Percentiles rank a stretch among this genome's conserved stretches.
These are phyloP conservation scores for Wickerhamomyces subpelliculosus DNA, from an alignment of 805 yeast genomes.

Conservation along the genomic window DNA sequence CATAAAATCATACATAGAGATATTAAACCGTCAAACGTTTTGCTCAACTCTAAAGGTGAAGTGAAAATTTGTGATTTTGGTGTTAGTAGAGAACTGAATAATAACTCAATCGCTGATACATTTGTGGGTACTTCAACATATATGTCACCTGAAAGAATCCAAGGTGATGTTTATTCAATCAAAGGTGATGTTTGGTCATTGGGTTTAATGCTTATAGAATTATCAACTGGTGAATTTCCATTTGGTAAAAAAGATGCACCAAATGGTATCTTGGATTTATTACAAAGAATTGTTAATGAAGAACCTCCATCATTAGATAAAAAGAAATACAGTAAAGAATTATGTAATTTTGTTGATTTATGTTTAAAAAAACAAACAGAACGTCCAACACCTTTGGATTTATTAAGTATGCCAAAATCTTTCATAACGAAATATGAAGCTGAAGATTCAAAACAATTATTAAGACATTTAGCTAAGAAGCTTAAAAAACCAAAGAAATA, in stretches of 20 bases:
- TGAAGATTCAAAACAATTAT: conserved; percentile 26
- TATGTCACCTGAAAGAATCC: conserved; percentile 97
- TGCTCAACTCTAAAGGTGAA: conserved; percentile 79
- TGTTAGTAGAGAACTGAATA: conserved; percentile 83
- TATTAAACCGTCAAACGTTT: conserved; percentile 90
- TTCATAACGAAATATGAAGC: conserved; percentile 25
- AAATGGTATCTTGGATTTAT: conserved; percentile 80
- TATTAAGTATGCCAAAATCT: conserved; percentile 37
- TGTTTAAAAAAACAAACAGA: conserved; percentile 65
- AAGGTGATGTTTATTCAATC: conserved; percentile 89
- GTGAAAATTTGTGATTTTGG: conserved; percentile 96
- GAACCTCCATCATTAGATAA: conserved; percentile 69
- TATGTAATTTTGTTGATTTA: conserved; percentile 63
- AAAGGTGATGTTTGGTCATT: conserved; percentile 97
- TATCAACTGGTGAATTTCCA: conserved; percentile 81
- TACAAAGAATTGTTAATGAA: conserved; percentile 92
- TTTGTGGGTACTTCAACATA: conserved; percentile 97
- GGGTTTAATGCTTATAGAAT: conserved; percentile 83
- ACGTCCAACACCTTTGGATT: conserved; percentile 69
- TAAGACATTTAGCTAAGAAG: conserved; percentile 36
- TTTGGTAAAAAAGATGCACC: conserved; percentile 63
- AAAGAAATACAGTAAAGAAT: conserved; percentile 30
- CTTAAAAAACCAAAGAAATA: conserved; percentile 9
- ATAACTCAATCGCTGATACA: conserved; percentile 87
- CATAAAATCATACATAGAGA: conserved; percentile 93